These are phyloP conservation scores for Ampelocalamus luodianensis DNA, from an alignment of 176 grass and related monocot genomes.

Conservation along the genomic window DNA sequence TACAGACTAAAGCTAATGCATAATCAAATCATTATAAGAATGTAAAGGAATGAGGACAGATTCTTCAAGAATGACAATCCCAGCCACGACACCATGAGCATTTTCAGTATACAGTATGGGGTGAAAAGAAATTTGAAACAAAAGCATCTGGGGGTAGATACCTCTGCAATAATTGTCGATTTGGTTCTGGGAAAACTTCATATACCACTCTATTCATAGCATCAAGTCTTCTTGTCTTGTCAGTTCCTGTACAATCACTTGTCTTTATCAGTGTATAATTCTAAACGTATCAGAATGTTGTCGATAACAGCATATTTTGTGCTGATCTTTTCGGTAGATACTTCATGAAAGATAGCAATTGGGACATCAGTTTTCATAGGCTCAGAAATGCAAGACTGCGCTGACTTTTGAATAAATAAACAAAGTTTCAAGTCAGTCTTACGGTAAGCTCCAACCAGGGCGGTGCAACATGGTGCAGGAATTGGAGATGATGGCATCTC, in stretches of 20 bases:
- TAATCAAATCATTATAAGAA: slow-evolving; percentile 24
- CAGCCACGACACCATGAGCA: not conserved
- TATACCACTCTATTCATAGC: slow-evolving; percentile 77
- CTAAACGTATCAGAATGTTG: slow-evolving; percentile 33
- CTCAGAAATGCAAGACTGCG: slow-evolving; percentile 35
- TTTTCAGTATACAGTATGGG: too few relatives aligned
- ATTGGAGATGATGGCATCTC: slow-evolving; percentile 89
- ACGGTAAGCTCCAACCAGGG: slow-evolving; percentile 86
- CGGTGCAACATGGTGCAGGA: slow-evolving; percentile 86
- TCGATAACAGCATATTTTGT: slow-evolving; percentile 24
- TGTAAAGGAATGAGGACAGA: not conserved
- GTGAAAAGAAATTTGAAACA: slow-evolving; percentile 34
- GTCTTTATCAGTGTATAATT: slow-evolving; percentile 43
- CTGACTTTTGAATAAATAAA: slow-evolving; percentile 28
- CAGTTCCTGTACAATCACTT: slow-evolving; percentile 66
- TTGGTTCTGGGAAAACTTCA: slow-evolving; percentile 94
- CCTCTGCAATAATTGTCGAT: slow-evolving; percentile 83
- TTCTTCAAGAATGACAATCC: slow-evolving; percentile 36
- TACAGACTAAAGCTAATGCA: slow-evolving; percentile 27
- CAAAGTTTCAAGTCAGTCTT: slow-evolving; percentile 50
- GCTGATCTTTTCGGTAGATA: slow-evolving; percentile 31
- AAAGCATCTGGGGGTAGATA: slow-evolving; percentile 43
- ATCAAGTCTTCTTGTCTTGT: slow-evolving; percentile 70
- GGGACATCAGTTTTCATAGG: slow-evolving; percentile 1
- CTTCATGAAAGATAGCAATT: slow-evolving; percentile 33